Conservation (phyloP, 1,139 yeast genomes). For the Geotrichum restrictum region DNA sequence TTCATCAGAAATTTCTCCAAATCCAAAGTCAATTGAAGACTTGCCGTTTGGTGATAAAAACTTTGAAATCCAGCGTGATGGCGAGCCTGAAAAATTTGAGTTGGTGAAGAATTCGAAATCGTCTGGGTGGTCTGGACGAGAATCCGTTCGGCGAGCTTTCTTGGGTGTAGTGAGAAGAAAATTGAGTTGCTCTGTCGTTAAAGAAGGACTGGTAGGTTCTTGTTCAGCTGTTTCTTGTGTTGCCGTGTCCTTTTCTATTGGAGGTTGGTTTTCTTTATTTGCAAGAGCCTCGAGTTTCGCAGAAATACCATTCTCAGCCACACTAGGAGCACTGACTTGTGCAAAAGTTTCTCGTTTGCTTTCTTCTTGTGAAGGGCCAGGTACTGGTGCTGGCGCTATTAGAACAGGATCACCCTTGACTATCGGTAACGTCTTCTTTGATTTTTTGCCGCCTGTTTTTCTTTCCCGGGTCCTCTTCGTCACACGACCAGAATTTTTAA, state of each 20-base stretch:
- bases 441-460: not conserved
- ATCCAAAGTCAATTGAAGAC: not conserved
- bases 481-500: slow-evolving; percentile 3
- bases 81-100: slow-evolving; percentile 18
- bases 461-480: slow-evolving; percentile 3
- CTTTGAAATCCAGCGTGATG: slow-evolving; percentile 17
- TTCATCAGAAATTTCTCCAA: slow-evolving; percentile 6
- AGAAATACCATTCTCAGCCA: not conserved
- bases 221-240: not conserved
- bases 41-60: slow-evolving; percentile 12
- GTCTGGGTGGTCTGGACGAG: slow-evolving; percentile 4
- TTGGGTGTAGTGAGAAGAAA: slow-evolving; percentile 6
- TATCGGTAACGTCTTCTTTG: not conserved
- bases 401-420: slow-evolving; percentile 5
- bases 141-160: slow-evolving; percentile 2
- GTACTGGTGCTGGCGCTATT: slow-evolving; percentile 16
- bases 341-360: not conserved
- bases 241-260: slow-evolving; percentile 6
- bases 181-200: slow-evolving; percentile 7
- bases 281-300: not conserved
- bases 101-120: slow-evolving; percentile 16
- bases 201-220: slow-evolving; percentile 1
- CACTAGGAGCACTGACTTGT: not conserved
- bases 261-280: slow-evolving; percentile 13
- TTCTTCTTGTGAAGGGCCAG: not conserved